phyloP scores from a whole-genome alignment of 1,284 basidiomycete species.

The Pyrrhoderma noxium region DNA sequence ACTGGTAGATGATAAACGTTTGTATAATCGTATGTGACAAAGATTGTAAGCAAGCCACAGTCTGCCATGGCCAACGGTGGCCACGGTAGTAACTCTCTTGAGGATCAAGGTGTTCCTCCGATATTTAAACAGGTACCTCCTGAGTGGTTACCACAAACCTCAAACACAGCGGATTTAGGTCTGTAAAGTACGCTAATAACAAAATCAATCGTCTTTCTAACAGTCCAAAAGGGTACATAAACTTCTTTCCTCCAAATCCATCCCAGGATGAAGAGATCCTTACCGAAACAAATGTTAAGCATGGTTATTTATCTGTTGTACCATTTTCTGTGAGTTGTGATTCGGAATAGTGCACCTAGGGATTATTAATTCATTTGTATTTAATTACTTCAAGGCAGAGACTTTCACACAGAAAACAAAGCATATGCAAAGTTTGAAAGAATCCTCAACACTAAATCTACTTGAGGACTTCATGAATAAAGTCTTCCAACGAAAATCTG shows the following conservation, averaged over 20 bases:
- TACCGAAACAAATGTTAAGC: constrained; percentile 70
- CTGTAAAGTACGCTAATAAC: constrained; percentile 19
- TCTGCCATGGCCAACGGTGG: constrained; percentile 14
- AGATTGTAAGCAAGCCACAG: not conserved
- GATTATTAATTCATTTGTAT: not conserved
- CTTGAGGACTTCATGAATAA: constrained; percentile 78
- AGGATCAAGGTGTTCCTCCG: constrained; percentile 31
- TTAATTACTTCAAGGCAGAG: constrained; percentile 47
- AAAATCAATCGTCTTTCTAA: constrained; percentile 7
- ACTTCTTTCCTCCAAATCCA: constrained; percentile 79
- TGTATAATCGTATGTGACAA: not conserved
- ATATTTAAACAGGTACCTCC: constrained; percentile 66
- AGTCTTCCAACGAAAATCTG: constrained; percentile 60
- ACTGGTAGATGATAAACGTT: no score
- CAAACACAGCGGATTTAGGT: constrained; percentile 64
- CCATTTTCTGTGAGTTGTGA: constrained; percentile 55
- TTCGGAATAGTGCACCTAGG: not conserved
- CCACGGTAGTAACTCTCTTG: not conserved
- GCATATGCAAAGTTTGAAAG: constrained; percentile 45
- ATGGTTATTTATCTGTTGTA: constrained; percentile 59
- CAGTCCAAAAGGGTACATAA: constrained; percentile 62
- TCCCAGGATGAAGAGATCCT: constrained; percentile 83
- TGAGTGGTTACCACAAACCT: constrained; percentile 60
- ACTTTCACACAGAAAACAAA: constrained; percentile 51
- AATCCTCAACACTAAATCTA: constrained; percentile 50